These are phyloP conservation scores for Cryptococcus sp. DNA, from an alignment of 1,284 basidiomycete genomes.

Conservation along the genomic window DNA sequence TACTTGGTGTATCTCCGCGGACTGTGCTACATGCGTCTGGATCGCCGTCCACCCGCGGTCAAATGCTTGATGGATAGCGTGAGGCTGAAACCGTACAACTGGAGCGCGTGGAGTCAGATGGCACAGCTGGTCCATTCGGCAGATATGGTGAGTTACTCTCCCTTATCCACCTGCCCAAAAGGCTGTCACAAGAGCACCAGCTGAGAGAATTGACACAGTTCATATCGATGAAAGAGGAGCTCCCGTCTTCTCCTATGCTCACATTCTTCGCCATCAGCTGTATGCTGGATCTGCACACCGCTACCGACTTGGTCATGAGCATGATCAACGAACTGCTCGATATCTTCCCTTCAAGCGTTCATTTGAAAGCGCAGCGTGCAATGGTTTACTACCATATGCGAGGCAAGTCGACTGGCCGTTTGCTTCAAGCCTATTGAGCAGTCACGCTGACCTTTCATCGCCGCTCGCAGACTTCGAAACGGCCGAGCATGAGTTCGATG, in stretches of 20 bases:
- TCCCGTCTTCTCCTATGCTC: conserved; percentile 49
- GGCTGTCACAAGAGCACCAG: neutral
- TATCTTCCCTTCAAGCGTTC: conserved; percentile 79
- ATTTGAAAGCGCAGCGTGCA: conserved; percentile 82
- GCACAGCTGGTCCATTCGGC: conserved; percentile 78
- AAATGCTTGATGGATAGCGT: conserved; percentile 79
- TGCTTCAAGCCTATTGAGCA: neutral
- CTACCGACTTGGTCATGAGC: conserved; percentile 71
- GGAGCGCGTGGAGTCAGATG: conserved; percentile 87
- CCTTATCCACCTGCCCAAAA: neutral
- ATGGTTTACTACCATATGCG: conserved; percentile 86
- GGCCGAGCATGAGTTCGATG: conserved; percentile 80
- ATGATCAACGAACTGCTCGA: conserved; percentile 77
- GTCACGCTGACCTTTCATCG: neutral
- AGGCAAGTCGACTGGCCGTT: conserved; percentile 58
- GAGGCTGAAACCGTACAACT: conserved; percentile 86
- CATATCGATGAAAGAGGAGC: conserved; percentile 48
- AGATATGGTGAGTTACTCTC: conserved; percentile 70
- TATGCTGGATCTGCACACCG: conserved; percentile 83
- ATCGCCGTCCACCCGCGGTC: conserved; percentile 79
- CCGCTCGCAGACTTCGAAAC: conserved; percentile 71
- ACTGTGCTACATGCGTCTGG: conserved; percentile 74
- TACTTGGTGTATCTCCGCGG: conserved; percentile 87
- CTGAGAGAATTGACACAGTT: conserved; percentile 31
- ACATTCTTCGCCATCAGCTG: conserved; percentile 84